Percentiles rank a stretch among this genome's conserved stretches.
These are phyloP conservation scores for Xylaria arbuscula DNA, from an alignment of 2,329 filamentous ascomycete species.

Conservation along the genomic window DNA sequence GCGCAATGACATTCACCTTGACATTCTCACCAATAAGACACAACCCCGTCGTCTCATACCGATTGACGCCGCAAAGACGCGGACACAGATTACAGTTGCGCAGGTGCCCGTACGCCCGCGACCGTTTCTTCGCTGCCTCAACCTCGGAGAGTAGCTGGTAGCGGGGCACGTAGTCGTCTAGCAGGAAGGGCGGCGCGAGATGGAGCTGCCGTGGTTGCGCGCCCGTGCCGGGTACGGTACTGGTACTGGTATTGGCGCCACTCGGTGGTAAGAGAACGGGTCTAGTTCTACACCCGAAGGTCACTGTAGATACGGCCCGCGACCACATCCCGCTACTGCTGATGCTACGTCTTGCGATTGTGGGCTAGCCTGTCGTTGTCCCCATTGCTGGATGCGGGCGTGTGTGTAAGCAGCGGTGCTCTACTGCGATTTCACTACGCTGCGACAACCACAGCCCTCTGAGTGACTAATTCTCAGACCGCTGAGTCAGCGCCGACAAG, in stretches of 20 bases:
- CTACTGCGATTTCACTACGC: background rate
- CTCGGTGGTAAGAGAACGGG: background rate
- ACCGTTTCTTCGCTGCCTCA: constrained; percentile 79
- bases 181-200: constrained; percentile 73
- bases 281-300: background rate
- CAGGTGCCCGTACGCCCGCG: constrained; percentile 78
- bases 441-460: background rate
- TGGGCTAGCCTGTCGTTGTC: constrained; percentile 13
- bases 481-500: background rate
- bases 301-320: constrained; percentile 13
- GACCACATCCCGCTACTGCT: constrained; percentile 36
- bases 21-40: constrained; percentile 79
- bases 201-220: constrained; percentile 53
- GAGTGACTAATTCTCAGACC: background rate
- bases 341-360: constrained; percentile 37
- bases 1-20: constrained; percentile 86
- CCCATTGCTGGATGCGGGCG: constrained; percentile 13
- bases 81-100: constrained; percentile 85
- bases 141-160: constrained; percentile 75
- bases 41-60: constrained; percentile 80
- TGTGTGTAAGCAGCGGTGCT: background rate
- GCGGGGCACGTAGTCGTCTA: constrained; percentile 78
- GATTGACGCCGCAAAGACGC: constrained; percentile 79
- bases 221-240: background rate
- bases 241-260: background rate